phyloP scores from a whole-genome alignment of 768 basidiomycete genomes.

The Rhodosporidiobolus sp. region DNA sequence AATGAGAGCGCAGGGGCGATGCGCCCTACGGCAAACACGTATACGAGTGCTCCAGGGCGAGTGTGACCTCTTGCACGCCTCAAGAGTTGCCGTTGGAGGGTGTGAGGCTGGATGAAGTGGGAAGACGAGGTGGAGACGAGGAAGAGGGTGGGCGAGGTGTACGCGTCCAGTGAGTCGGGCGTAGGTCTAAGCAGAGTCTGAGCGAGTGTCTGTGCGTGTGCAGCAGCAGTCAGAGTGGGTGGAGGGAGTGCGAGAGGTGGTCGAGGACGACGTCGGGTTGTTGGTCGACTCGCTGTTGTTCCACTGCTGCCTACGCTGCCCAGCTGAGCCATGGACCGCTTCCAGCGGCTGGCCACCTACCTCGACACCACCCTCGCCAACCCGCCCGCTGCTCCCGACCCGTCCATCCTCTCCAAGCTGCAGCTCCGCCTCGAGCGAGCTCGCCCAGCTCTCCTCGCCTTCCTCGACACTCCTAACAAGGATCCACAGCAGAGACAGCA shows the following conservation, averaged over 20 bases:
- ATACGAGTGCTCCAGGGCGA: too few species aligned
- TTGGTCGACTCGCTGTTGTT: neutral
- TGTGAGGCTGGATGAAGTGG: too few species aligned
- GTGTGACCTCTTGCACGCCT: too few species aligned
- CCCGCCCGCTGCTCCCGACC: neutral
- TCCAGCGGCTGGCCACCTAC: conserved; percentile 22
- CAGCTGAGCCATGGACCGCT: conserved; percentile 29
- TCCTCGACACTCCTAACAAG: conserved; percentile 41
- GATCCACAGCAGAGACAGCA: conserved; percentile 39
- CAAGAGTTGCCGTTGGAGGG: too few species aligned
- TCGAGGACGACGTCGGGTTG: neutral
- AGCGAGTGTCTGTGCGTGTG: too few species aligned
- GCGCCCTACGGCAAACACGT: too few species aligned
- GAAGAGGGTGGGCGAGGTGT: too few species aligned
- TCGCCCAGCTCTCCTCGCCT: conserved; percentile 31
- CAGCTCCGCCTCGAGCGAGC: conserved; percentile 41
- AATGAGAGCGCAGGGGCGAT: too few species aligned
- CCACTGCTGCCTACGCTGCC: too few species aligned
- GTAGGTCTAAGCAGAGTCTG: too few species aligned
- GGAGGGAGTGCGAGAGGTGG: neutral
- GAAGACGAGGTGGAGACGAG: too few species aligned
- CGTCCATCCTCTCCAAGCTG: conserved; percentile 20
- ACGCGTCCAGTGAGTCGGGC: too few species aligned
- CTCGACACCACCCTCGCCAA: conserved; percentile 28
- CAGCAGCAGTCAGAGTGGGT: neutral